Evolutionary conservation across 768 basidiomycete genomes (phyloP), one percentile per base, ranked within the genome.

Genomic region (Tulasnella calospora): DNA sequence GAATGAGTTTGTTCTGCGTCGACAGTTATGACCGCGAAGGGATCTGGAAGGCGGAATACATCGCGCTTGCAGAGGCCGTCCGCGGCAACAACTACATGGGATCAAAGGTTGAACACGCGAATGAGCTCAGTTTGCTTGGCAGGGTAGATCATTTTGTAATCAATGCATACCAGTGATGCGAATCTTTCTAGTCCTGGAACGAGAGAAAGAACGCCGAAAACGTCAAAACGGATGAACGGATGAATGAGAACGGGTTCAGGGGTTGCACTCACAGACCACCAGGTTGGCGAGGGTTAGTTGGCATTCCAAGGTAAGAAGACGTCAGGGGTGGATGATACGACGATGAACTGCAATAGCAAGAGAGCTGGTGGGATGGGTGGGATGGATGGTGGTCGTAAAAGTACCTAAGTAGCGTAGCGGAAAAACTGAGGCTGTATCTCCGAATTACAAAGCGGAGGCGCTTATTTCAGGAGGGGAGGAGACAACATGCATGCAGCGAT

Each of bases 1-100:
- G 97, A 97, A 81, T 95, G 93, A 0, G 96, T 99, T 85, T 98
- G 96, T 84, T 98, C 96, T 4, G 95, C 95, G 81, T 99, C 98
- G 61, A 99, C 96, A 30, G 97, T 98, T 84, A 99, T 93, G 82
- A 99, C 96, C 7, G 98, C 97, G 84, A 99, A 98, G 6, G 98
- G 97, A 85, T 99, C 96, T 3, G 97, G 98, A 8, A 98, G 91
- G 74, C 96, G 91, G 84, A 98, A 96, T 76, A 97, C 95, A 87
- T 98, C 95, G 78, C 95, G 93, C 86, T 97, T 98, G 71, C 92
- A 92, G 27, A 98, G 86, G 19, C 93, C 93, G 86, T 98, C 96
- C 70, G 95, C 98, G 77, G 98, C 97, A 80, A 99, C 96, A 80
- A 96, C 96, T 98, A 61, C 23, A 73, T 35, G 30, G 46, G 23